Base-by-base conservation (phyloP, 306 rosid species). In the Parietaria judaica region DNA sequence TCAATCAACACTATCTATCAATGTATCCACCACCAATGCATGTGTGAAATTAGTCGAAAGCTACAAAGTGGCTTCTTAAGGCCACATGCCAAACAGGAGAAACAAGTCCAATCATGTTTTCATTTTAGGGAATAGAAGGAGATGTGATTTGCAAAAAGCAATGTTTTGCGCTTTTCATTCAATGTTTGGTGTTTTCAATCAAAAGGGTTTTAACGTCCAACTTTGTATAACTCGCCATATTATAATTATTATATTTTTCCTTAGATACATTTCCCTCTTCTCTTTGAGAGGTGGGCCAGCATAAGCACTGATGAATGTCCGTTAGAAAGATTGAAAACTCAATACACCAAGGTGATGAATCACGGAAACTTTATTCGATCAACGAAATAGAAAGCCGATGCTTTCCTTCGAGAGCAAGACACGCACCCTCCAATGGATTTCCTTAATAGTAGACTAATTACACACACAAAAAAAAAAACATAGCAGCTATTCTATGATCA, bases 1-100 rank as follows among this genome's bases (percentile, higher is more conserved):
- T 56, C 15, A 55, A 23, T n/a, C 66, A 66, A 51, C 60, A 60
- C 17, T 66, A 69, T 58, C 56, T 11, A 39, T 14, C 64, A 6
- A 23, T 51, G 47, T 13, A 14, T 34, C 14, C 60, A 46, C 14
- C 60, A 46, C 14, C 60, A 44, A 46, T 45, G 57, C 54, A 45
- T 15, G 49, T 44, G 39, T 56, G 43, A 58, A 15, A 45, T 46
- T 34, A 44, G 71, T 69, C 51, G 51, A 58, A 58, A 52, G 61
- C 57, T 51, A 41, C 9, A 58, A 45, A 11, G 62, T 50, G 44
- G 6, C 39, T 37, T 57, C 54, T 12, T 55, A 43, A 62, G 53
- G 13, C 68, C 38, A 45, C 52, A 52, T 14, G 52, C 36, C 47
- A 51, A 60, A 45, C 61, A 11, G 56, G 39, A 49, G 36, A 10